phyloP scores from a whole-genome alignment of 2,329 filamentous ascomycete genomes.

The Cadophora sp. region DNA sequence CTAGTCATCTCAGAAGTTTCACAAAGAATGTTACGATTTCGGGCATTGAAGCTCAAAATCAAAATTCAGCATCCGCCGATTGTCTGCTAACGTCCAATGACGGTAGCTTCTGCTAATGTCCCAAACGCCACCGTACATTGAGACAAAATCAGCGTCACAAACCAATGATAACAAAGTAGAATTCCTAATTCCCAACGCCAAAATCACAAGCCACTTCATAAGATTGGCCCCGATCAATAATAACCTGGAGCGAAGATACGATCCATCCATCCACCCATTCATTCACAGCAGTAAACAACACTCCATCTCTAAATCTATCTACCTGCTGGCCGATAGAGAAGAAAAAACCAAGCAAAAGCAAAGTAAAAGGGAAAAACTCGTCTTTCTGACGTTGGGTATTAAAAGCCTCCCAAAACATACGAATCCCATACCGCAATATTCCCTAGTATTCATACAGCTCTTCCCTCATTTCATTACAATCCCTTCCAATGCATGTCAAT shows the following conservation, averaged over 20 bases:
- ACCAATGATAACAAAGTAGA: no score
- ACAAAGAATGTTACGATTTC: neutral
- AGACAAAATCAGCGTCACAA: no score
- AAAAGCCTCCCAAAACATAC: conserved; percentile 20
- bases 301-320: neutral
- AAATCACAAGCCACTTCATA: no score
- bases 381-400: conserved; percentile 27
- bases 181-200: no score
- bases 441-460: conserved; percentile 9
- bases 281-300: neutral
- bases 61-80: neutral
- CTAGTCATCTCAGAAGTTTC: no score
- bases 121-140: no score
- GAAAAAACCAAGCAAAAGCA: neutral
- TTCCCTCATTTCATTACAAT: neutral
- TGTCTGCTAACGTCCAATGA: neutral
- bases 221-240: neutral
- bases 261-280: neutral
- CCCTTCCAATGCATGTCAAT: neutral
- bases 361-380: neutral
- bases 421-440: conserved; percentile 1
- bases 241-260: neutral
- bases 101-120: neutral
- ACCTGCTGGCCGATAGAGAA: neutral
- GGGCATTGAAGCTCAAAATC: neutral